Conservation (phyloP, 768 basidiomycete genomes). For the Boletus coccyginus region DNA sequence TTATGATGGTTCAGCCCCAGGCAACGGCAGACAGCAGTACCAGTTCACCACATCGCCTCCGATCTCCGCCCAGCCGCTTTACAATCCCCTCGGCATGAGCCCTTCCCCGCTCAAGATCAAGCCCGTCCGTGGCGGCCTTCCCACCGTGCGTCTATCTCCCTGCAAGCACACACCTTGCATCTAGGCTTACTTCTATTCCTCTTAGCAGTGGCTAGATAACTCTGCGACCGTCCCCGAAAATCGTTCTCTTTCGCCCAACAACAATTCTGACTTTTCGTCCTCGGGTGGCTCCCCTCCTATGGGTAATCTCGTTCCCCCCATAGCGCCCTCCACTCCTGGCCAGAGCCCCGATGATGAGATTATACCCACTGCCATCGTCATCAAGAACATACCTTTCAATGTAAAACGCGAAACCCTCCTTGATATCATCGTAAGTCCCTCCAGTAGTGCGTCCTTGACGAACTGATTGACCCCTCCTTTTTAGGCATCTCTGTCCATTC, state of each 20-base stretch:
- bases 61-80: slow-evolving; percentile 52
- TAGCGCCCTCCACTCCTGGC: slow-evolving; percentile 49
- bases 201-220: slow-evolving; percentile 86
- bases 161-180: slow-evolving; percentile 18
- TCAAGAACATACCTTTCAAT: slow-evolving; percentile 99
- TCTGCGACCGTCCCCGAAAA: slow-evolving; percentile 48
- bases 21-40: slow-evolving; percentile 56
- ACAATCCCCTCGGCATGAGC: slow-evolving; percentile 51
- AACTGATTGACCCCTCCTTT: slow-evolving; percentile 13
- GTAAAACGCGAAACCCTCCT: slow-evolving; percentile 95
- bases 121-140: slow-evolving; percentile 64
- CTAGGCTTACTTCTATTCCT: slow-evolving; percentile 21
- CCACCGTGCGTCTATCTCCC: slow-evolving; percentile 53
- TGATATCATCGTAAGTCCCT: slow-evolving; percentile 82
- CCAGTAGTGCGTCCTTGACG: background rate
- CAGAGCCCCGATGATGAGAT: slow-evolving; percentile 78
- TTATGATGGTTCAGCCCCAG: slow-evolving; percentile 61
- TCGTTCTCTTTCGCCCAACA: slow-evolving; percentile 81
- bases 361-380: slow-evolving; percentile 98
- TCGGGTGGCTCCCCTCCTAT: slow-evolving; percentile 78
- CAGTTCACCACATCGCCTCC: slow-evolving; percentile 65
- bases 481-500: slow-evolving; percentile 87
- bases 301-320: slow-evolving; percentile 41
- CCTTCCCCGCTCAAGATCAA: slow-evolving; percentile 78
- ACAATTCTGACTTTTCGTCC: slow-evolving; percentile 87